Evolutionary conservation across 1,284 basidiomycete genomes (phyloP).

Genomic region (Cutaneotrichosporon curvatum): DNA sequence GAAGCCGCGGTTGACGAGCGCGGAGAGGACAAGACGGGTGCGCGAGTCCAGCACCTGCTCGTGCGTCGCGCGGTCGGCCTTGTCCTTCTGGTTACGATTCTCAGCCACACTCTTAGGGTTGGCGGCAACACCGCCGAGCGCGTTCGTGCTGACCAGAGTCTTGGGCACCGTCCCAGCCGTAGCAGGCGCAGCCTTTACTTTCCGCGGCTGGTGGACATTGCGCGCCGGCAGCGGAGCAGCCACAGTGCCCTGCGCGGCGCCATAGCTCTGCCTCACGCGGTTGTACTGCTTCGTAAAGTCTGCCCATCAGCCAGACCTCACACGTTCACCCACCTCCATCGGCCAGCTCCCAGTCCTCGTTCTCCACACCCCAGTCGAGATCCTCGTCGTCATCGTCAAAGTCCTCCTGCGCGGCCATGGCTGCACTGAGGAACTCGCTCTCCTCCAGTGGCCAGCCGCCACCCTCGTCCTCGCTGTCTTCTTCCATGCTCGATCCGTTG

Average conservation of each 20-base stretch:
- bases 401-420: slow-evolving; percentile 5
- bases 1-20: slow-evolving; percentile 82
- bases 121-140: slow-evolving; percentile 61
- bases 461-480: slow-evolving; percentile 10
- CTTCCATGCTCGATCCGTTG: slow-evolving; percentile 29
- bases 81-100: slow-evolving; percentile 80
- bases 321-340: slow-evolving; percentile 48
- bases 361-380: slow-evolving; percentile 57
- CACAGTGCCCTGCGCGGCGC: slow-evolving; percentile 12
- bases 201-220: slow-evolving; percentile 22
- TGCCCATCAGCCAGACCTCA: slow-evolving; percentile 39
- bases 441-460: slow-evolving; percentile 6
- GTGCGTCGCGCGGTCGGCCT: slow-evolving; percentile 84
- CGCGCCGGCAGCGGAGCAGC: slow-evolving; percentile 31
- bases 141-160: slow-evolving; percentile 58
- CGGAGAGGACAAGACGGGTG: slow-evolving; percentile 81
- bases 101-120: slow-evolving; percentile 84
- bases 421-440: not conserved
- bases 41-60: slow-evolving; percentile 91
- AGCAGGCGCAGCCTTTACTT: slow-evolving; percentile 43
- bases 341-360: slow-evolving; percentile 87
- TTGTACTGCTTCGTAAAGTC: slow-evolving; percentile 98
- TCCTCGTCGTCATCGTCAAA: slow-evolving; percentile 25
- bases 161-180: slow-evolving; percentile 53
- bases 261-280: slow-evolving; percentile 68